Base-by-base conservation (phyloP, 2,329 filamentous ascomycete species). In the Fusarium anguioides region DNA sequence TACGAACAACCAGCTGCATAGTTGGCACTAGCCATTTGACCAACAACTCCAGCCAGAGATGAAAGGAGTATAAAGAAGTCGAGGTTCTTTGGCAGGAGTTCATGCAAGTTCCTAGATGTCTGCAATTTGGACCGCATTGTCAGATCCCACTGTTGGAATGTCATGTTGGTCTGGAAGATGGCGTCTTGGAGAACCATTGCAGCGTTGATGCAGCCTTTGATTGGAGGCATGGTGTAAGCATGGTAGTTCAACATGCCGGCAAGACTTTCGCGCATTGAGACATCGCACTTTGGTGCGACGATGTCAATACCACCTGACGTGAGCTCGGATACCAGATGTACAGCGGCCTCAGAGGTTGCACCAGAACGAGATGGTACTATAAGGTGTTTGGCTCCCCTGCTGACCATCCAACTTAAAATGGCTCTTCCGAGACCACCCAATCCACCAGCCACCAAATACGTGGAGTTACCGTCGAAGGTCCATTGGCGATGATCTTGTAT, bases 1-100 rank as follows among this genome's bases (percentile, higher is more conserved):
- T 31, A 60, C 1, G 74, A 58, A 18, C 72, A 72, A 1, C 75
- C 77, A 0, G 73, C 77, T 0, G 78, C 68, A 58, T 84, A 84
- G 57, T 81, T 82, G 33, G 76, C 74, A 37, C 81, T 80, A 1
- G 44, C 40, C 72, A 73, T 44, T 18, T 76, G 72, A 5, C 77
- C 80, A 2, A 77, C 58, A 3, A 78, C 63, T 12, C 75, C 75
- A 0, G 73, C 72, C 1, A 78, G 57, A 8, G 53, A 56, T 0
- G 53, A 56, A 1, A 56, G 12, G 1, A 56, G 46, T 0, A 56
- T 42, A 4, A 42, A 56, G 9, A 56, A 56, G 36, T 55, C 21
- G 2, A 55, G 35, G 17, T 55, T 8, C 4, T 17, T 27, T 1
- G 52, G 52, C 1, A 50, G 15, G 1, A 50, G 44, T 0, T 50